Conservation (phyloP, 306 rosid genomes). For the Mimosa pudica region DNA sequence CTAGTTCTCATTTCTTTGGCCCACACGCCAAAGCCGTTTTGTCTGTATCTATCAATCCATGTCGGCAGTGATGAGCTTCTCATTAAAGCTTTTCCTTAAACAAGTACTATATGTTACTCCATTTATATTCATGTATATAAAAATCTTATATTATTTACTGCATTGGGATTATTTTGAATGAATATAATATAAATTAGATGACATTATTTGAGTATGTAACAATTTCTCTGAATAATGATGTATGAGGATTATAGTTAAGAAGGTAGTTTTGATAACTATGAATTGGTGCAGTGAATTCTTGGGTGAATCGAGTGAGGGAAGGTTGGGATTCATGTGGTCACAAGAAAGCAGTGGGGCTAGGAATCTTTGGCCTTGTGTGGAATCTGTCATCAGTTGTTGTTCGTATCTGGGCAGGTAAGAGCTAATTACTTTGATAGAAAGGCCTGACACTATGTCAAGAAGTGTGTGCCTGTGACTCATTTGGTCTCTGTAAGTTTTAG, state of each 20-base stretch:
- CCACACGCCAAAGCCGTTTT: slow-evolving; percentile 16
- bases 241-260: background rate
- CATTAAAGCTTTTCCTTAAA: too few species aligned
- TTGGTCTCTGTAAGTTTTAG: background rate
- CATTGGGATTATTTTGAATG: background rate
- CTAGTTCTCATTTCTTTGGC: background rate
- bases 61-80: background rate
- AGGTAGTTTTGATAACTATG: background rate
- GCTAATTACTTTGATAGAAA: background rate
- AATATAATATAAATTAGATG: background rate
- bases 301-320: slow-evolving; percentile 61
- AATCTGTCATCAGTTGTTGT: slow-evolving; percentile 65
- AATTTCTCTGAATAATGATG: background rate
- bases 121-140: too few species aligned
- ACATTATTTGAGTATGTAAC: background rate
- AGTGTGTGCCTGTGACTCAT: background rate
- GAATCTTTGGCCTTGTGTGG: slow-evolving; percentile 58
- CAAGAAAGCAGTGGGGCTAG: slow-evolving; percentile 58
- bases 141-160: too few species aligned
- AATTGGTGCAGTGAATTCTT: slow-evolving; percentile 50
- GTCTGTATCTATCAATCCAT: background rate
- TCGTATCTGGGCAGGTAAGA: slow-evolving; percentile 86
- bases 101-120: too few species aligned
- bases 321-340: slow-evolving; percentile 78
- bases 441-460: background rate